Conservation (phyloP, 768 basidiomycete species). For the Boletus patriciae region DNA sequence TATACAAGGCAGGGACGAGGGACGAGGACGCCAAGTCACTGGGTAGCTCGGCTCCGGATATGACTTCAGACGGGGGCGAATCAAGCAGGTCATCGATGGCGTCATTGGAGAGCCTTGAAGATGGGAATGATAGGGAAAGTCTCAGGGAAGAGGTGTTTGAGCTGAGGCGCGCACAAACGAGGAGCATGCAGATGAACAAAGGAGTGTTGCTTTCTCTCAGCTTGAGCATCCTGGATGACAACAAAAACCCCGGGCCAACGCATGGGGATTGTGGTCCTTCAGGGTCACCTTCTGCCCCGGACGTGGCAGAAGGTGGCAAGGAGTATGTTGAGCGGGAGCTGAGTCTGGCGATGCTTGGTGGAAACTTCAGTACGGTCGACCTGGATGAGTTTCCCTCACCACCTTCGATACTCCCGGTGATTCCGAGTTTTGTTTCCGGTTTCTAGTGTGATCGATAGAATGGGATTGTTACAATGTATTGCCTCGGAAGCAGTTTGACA, state of each 20-base stretch:
- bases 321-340: conserved; percentile 15
- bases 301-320: conserved; percentile 5
- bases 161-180: conserved; percentile 47
- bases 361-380: conserved; percentile 42
- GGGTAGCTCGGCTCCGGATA: conserved; percentile 25
- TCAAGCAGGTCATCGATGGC: conserved; percentile 24
- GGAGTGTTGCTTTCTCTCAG: conserved; percentile 42
- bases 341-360: conserved; percentile 31
- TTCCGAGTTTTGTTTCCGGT: conserved; percentile 31
- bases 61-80: conserved; percentile 23
- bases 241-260: not conserved
- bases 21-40: conserved; percentile 22
- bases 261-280: conserved; percentile 9
- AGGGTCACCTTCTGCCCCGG: not conserved
- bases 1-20: not conserved
- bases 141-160: conserved; percentile 41
- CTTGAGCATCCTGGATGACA: conserved; percentile 8
- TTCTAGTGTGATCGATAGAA: conserved; percentile 15
- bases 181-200: conserved; percentile 51
- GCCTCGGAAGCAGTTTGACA: not conserved
- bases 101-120: conserved; percentile 26
- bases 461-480: not conserved
- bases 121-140: conserved; percentile 15
- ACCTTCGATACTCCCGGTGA: conserved; percentile 35
- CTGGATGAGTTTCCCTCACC: conserved; percentile 50